Evolutionary conservation across 805 yeast genomes (phyloP), one percentile per base, ranked within the genome.

Genomic region (Candida maesae): DNA sequence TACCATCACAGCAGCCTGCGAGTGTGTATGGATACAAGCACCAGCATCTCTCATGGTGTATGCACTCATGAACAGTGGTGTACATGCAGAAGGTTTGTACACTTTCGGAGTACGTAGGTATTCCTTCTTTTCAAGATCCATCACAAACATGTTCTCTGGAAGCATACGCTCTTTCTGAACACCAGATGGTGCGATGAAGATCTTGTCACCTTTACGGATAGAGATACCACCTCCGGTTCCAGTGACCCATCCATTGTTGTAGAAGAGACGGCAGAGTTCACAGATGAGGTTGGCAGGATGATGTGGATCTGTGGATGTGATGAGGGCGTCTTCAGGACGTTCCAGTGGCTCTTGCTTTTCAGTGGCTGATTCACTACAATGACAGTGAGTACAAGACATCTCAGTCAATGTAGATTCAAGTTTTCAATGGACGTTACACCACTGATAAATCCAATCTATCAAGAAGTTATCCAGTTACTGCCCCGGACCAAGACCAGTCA

Each of bases 151-250:
- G 58, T 91, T 87, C 47, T 74, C 72, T 4, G 95, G 95, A 30
- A 72, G 64, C 78, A 90, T 81, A 45, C 89, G 70, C 60, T 90
- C 98, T 65, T 90, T 90, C 59, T 90, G 96, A 8, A 90, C 95
- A 2, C 97, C 97, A n/a, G 95, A 84, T 5, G 98, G 97, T 0
- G 97, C 95, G 30, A 90, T 73, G 60, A 74, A 90, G 14, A 86
- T 76, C 16, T 66, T 54, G 45, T 78, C 70, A 1, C 71, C 73
- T 2, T 74, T 71, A 44, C 56, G 62, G 36, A 90, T 82, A 24
- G 95, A 84, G 53, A 91, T 82, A 3, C 97, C 97, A 24, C 97
- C 98, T 3, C 96, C 97, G 1, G 98, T 91, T 3, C 97, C 97
- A 0, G 96, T 81, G 52, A 87, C 91, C 96, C 96, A 89, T 37